phyloP scores from a whole-genome alignment of 164 flowering plant species.

The Stephania yunnanensis region DNA sequence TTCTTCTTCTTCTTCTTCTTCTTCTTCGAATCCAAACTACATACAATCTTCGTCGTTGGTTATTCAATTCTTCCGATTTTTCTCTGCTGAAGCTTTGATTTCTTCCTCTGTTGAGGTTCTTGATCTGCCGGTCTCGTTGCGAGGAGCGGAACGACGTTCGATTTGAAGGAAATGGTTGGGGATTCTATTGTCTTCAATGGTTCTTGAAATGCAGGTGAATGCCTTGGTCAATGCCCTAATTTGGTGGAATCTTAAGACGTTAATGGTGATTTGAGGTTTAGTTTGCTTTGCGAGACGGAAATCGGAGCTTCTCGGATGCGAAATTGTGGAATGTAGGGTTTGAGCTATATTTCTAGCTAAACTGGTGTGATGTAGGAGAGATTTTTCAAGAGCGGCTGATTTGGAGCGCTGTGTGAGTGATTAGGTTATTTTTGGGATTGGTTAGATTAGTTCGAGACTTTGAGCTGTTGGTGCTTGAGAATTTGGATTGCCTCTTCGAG shows the following conservation, averaged over 20 bases:
- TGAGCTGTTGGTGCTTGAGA: not conserved
- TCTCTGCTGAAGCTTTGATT: not conserved
- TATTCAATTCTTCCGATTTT: too few species aligned
- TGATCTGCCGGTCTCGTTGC: constrained; percentile 3
- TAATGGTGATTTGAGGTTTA: not conserved
- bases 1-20: not conserved
- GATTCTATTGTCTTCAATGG: not conserved
- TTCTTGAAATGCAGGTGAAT: constrained; percentile 10
- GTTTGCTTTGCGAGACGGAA: not conserved
- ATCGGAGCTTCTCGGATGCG: not conserved
- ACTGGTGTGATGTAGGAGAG: not conserved
- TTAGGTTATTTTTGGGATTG: not conserved
- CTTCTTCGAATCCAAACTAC: not conserved
- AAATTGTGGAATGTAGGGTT: constrained; percentile 7
- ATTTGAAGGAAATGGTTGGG: constrained; percentile 13
- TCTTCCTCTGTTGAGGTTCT: not conserved
- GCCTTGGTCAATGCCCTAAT: constrained; percentile 3
- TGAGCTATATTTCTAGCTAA: constrained; percentile 12
- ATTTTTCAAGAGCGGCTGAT: not conserved
- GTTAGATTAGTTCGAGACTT: not conserved
- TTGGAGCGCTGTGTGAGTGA: not conserved
- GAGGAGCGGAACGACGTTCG: constrained; percentile 9
- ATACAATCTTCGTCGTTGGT: not conserved
- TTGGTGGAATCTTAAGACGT: constrained; percentile 4
- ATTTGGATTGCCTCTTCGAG: not conserved